Conservation (phyloP, 495 filamentous ascomycete genomes). For the Stereocaulon alpinum region DNA sequence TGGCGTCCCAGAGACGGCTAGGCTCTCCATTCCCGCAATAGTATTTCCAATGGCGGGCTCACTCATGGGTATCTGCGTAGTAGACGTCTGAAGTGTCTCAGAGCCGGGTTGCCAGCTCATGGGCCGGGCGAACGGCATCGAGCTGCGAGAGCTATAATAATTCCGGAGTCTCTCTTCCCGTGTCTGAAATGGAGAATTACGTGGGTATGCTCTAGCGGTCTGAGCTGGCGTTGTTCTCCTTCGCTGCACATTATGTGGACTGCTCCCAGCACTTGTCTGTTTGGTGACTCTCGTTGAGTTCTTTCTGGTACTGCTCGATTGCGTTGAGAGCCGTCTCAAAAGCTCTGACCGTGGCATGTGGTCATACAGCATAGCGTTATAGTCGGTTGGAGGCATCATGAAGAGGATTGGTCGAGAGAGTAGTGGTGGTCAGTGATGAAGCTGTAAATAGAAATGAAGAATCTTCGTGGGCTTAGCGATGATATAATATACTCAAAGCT, state of each 20-base stretch:
- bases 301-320: conserved; percentile 23
- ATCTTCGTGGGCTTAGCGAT: conserved; percentile 1
- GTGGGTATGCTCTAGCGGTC: conserved; percentile 23
- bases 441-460: background rate
- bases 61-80: background rate
- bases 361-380: conserved; percentile 2
- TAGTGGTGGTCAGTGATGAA: background rate
- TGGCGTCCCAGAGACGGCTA: conserved; percentile 13
- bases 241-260: conserved; percentile 48
- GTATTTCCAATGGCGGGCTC: conserved; percentile 18
- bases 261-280: conserved; percentile 59
- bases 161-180: conserved; percentile 12
- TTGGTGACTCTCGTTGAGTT: conserved; percentile 50
- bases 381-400: conserved; percentile 13
- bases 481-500: background rate
- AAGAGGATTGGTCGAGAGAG: background rate
- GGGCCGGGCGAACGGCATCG: conserved; percentile 37
- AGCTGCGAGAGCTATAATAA: conserved; percentile 24
- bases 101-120: conserved; percentile 59
- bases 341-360: conserved; percentile 21
- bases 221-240: conserved; percentile 48
- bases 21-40: conserved; percentile 17
- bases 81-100: background rate
- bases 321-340: conserved; percentile 18
- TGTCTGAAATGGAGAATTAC: conserved; percentile 8